Conservation (phyloP, 306 rosid species). For the Pueraria montana region DNA sequence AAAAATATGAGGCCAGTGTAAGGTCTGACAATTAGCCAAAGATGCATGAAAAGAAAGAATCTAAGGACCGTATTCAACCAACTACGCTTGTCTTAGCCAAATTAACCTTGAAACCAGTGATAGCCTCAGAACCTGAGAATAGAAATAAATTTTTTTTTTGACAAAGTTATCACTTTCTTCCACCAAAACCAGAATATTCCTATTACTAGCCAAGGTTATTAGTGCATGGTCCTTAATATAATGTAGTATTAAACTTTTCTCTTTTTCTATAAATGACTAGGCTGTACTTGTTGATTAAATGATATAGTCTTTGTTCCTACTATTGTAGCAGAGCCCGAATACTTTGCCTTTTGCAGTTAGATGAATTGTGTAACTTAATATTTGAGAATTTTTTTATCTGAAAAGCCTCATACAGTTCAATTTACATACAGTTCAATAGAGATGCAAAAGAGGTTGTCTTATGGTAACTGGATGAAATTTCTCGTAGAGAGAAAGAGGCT, state of each 20-base stretch:
- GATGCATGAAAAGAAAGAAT: not conserved
- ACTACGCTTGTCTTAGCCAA: too few species aligned
- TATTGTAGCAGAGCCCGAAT: not conserved
- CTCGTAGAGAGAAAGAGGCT: conserved; percentile 9
- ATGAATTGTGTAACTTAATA: not conserved
- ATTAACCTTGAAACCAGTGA: not conserved
- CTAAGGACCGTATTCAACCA: not conserved
- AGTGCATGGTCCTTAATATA: not conserved
- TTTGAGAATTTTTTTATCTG: not conserved
- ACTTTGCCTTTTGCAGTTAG: not conserved
- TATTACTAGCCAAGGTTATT: not conserved
- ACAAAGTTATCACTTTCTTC: not conserved
- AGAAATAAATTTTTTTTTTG: not conserved
- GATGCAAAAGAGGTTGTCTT: conserved; percentile 10
- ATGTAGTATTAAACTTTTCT: not conserved
- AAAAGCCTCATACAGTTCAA: not conserved
- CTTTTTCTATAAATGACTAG: not conserved
- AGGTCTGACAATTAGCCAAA: not conserved
- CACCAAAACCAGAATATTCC: not conserved
- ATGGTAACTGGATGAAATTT: conserved; percentile 8
- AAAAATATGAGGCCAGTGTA: not conserved
- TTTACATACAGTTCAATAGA: not conserved
- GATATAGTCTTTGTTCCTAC: not conserved
- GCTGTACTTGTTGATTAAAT: not conserved
- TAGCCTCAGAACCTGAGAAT: not conserved